phyloP scores from a whole-genome alignment of 352 stramenopile genomes.

The Globisporangium splendens region DNA sequence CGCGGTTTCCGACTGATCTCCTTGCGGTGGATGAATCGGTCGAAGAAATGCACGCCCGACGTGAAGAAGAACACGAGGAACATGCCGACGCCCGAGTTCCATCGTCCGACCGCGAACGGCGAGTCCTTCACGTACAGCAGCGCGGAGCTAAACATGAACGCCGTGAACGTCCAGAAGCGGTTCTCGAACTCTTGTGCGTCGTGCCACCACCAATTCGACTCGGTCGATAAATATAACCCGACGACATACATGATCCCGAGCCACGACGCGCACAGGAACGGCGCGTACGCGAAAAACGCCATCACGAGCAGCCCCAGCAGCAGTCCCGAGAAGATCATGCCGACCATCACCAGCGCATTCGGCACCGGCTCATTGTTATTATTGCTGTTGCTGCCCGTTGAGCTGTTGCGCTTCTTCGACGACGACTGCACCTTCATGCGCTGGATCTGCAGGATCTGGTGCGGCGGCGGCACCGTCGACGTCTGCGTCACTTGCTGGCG shows the following conservation, averaged over 20 bases:
- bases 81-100: conserved; percentile 67
- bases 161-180: conserved; percentile 95
- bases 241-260: conserved; percentile 82
- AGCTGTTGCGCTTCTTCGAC: conserved; percentile 13
- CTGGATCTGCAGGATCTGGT: conserved; percentile 48
- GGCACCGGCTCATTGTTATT: conserved; percentile 40
- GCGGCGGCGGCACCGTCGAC: conserved; percentile 13
- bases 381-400: conserved; percentile 13
- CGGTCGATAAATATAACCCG: conserved; percentile 74
- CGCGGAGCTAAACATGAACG: conserved; percentile 90
- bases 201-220: conserved; percentile 85
- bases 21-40: conserved; percentile 75
- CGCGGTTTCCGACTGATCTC: conserved; percentile 61
- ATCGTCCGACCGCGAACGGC: conserved; percentile 76
- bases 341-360: conserved; percentile 68
- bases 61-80: conserved; percentile 81
- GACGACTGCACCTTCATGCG: conserved; percentile 29
- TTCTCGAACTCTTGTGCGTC: conserved; percentile 96
- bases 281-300: conserved; percentile 80
- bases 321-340: conserved; percentile 63
- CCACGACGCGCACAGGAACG: conserved; percentile 75
- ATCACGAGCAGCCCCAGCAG: conserved; percentile 64
- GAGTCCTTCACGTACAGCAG: conserved; percentile 95
- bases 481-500: conserved; percentile 14
- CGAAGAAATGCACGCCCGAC: conserved; percentile 73